phyloP scores from a whole-genome alignment of 192 early-diverging fungal species.

The Linnemannia zychae region DNA sequence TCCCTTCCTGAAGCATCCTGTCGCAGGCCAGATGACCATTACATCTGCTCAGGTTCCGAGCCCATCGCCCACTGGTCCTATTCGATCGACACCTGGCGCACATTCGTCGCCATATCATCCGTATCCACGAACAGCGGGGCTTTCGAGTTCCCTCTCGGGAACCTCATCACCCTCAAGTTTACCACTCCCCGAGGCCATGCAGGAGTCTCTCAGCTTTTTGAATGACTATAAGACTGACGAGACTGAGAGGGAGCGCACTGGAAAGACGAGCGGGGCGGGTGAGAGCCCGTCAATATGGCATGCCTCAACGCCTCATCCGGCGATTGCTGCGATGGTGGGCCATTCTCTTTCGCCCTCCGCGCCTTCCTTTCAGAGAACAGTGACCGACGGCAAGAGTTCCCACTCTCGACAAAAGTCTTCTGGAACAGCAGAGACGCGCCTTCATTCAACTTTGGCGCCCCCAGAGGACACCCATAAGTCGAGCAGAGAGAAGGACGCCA shows the following conservation, averaged over 20 bases:
- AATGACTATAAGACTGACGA: constrained; percentile 43
- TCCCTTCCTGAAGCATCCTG: constrained; percentile 40
- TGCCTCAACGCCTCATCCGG: constrained; percentile 48
- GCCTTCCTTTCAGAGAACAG: constrained; percentile 34
- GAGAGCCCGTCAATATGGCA: constrained; percentile 40
- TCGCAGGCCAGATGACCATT: constrained; percentile 37
- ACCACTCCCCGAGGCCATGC: constrained; percentile 46
- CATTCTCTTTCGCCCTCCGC: constrained; percentile 41
- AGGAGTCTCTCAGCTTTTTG: constrained; percentile 53
- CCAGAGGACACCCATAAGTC: constrained; percentile 13
- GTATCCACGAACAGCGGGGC: constrained; percentile 16
- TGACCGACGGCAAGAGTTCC: not conserved
- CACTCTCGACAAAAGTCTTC: constrained; percentile 36
- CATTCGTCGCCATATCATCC: constrained; percentile 33
- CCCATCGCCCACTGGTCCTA: constrained; percentile 25
- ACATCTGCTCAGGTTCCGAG: constrained; percentile 19
- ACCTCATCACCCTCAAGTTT: constrained; percentile 28
- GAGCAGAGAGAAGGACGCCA: constrained; percentile 14
- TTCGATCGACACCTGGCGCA: constrained; percentile 1
- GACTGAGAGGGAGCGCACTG: constrained; percentile 12
- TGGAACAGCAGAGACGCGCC: not conserved
- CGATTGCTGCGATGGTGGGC: constrained; percentile 53
- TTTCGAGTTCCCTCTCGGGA: constrained; percentile 19
- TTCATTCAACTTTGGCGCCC: constrained; percentile 4
- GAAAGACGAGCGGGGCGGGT: not conserved